Percentiles rank a stretch among this genome's conserved stretches.
Conservation (phyloP, 2,329 filamentous ascomycete genomes). For the Phialophora verrucosa region DNA sequence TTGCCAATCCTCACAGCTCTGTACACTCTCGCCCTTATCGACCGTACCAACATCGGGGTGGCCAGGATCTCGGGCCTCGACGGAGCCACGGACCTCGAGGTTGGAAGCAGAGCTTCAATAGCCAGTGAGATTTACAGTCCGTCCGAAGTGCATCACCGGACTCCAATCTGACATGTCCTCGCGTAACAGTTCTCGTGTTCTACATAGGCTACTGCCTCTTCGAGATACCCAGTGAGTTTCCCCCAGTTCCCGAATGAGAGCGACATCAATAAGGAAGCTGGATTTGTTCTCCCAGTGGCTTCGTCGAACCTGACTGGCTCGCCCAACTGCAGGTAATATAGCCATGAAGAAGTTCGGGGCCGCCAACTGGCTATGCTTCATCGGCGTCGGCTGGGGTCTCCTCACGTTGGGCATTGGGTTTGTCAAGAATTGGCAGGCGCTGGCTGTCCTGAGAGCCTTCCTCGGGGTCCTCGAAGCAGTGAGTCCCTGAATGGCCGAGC, state of each 20-base stretch:
- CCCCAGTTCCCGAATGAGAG: no score
- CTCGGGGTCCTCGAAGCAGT: slow-evolving; percentile 45
- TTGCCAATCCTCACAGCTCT: slow-evolving; percentile 41
- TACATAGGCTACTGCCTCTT: slow-evolving; percentile 71
- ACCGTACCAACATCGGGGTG: slow-evolving; percentile 36
- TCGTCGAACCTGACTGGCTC: no score
- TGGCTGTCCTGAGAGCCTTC: slow-evolving; percentile 41
- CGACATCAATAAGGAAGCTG: no score
- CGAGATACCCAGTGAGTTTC: slow-evolving; percentile 59
- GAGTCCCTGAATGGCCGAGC: neutral
- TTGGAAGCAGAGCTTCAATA: slow-evolving; percentile 42
- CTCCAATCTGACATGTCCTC: neutral
- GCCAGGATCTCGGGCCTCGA: slow-evolving; percentile 42
- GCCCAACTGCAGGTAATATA: slow-evolving; percentile 44
- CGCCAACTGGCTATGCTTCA: slow-evolving; percentile 21
- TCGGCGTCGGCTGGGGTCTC: slow-evolving; percentile 26
- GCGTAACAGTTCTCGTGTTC: slow-evolving; percentile 67
- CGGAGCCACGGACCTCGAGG: slow-evolving; percentile 40
- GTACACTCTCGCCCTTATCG: slow-evolving; percentile 31
- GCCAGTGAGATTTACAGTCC: neutral
- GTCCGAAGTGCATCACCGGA: neutral
- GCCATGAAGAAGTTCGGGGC: slow-evolving; percentile 46
- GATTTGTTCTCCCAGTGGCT: no score
- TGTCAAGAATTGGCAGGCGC: slow-evolving; percentile 37
- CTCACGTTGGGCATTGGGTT: slow-evolving; percentile 48